These are phyloP conservation scores for Penicillium freii DNA, from an alignment of 2,329 filamentous ascomycete species.

Conservation along the genomic window DNA sequence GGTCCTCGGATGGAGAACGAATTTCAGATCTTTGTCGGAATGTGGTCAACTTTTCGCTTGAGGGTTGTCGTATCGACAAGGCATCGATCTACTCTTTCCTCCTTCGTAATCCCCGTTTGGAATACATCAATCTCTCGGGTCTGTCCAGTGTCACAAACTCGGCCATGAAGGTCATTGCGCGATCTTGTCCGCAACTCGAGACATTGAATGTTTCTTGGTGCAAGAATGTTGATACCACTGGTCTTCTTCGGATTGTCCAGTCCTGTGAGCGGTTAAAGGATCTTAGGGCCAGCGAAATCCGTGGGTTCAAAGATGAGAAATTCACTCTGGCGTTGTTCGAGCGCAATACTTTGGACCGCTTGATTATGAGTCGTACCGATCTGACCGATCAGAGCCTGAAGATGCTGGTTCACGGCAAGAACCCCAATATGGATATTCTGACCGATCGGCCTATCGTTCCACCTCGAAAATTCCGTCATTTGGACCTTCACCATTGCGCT, in stretches of 20 bases:
- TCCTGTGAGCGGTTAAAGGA: slow-evolving; percentile 73
- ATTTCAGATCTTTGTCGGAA: slow-evolving; percentile 84
- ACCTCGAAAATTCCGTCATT: slow-evolving; percentile 72
- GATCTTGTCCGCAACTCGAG: slow-evolving; percentile 78
- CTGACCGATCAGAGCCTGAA: slow-evolving; percentile 72
- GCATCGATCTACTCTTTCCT: slow-evolving; percentile 75
- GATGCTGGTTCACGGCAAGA: slow-evolving; percentile 70
- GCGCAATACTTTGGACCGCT: slow-evolving; percentile 76
- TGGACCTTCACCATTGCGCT: slow-evolving; percentile 79
- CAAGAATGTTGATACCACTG: slow-evolving; percentile 74
- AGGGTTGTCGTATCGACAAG: slow-evolving; percentile 84
- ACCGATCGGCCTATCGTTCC: slow-evolving; percentile 74
- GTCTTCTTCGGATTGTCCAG: slow-evolving; percentile 69
- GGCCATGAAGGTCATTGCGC: slow-evolving; percentile 80
- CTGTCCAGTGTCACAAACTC: slow-evolving; percentile 72
- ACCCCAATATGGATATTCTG: slow-evolving; percentile 77
- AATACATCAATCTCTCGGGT: slow-evolving; percentile 84
- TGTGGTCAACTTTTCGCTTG: slow-evolving; percentile 79
- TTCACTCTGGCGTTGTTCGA: slow-evolving; percentile 74
- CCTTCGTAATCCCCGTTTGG: slow-evolving; percentile 71
- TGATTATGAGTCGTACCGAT: slow-evolving; percentile 75
- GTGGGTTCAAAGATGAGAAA: slow-evolving; percentile 71
- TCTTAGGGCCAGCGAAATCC: slow-evolving; percentile 76
- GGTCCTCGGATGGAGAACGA: slow-evolving; percentile 63
- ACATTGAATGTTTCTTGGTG: slow-evolving; percentile 92